These are phyloP conservation scores for Umbilicus rupestris DNA, from an alignment of 164 flowering plant genomes.

Conservation along the genomic window DNA sequence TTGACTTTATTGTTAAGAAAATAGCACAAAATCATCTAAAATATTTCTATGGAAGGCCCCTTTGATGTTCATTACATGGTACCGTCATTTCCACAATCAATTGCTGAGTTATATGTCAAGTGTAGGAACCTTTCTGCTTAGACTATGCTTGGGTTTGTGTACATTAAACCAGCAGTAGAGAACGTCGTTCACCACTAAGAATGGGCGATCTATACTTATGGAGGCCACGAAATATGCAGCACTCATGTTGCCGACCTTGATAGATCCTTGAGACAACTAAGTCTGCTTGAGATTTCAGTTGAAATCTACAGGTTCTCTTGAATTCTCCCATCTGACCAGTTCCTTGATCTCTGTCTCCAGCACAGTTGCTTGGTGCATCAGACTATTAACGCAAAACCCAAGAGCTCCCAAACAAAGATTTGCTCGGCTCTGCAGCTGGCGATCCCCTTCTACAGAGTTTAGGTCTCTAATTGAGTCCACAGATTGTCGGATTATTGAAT, in stretches of 20 bases:
- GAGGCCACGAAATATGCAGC: no score
- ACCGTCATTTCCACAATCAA: no score
- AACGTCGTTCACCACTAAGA: no score
- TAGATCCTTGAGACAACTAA: not conserved
- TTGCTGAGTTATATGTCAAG: no score
- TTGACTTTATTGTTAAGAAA: no score
- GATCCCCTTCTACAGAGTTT: not conserved
- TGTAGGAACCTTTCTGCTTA: no score
- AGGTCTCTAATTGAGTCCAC: constrained; percentile 11
- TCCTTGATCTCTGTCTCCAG: constrained; percentile 20
- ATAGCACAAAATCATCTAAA: no score
- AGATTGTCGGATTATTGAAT: constrained; percentile 11
- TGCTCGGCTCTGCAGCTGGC: constrained; percentile 17
- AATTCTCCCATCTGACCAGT: constrained; percentile 19
- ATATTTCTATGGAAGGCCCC: no score
- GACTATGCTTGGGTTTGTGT: no score
- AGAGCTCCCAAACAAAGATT: constrained; percentile 16
- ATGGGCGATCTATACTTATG: no score
- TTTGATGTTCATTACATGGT: no score
- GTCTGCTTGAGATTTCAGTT: constrained; percentile 6
- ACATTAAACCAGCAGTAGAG: no score
- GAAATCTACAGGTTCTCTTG: constrained; percentile 10
- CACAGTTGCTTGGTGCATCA: constrained; percentile 19
- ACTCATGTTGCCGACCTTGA: not conserved
- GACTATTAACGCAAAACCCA: constrained; percentile 22